These are phyloP conservation scores for Suillus lakei DNA, from an alignment of 768 basidiomycete species.

Conservation along the genomic window DNA sequence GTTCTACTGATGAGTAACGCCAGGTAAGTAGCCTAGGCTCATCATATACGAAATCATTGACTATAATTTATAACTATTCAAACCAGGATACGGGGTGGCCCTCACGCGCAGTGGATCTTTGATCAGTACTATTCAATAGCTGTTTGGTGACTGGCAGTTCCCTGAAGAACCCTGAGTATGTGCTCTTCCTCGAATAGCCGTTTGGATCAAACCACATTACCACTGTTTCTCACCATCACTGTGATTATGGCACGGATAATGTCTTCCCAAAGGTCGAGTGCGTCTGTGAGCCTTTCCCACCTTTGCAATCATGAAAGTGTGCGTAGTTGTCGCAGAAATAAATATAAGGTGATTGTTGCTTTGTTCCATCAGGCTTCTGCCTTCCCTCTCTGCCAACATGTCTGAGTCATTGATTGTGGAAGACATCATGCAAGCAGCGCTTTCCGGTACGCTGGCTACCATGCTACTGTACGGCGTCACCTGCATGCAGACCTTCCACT, in stretches of 20 bases:
- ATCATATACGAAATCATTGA: too few relatives aligned
- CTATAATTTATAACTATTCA: too few relatives aligned
- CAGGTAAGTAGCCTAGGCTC: too few relatives aligned
- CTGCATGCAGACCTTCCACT: constrained; percentile 22
- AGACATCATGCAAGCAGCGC: constrained; percentile 14
- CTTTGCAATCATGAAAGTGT: too few relatives aligned
- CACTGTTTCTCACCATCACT: neutral
- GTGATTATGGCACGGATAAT: too few relatives aligned
- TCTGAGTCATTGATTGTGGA: neutral
- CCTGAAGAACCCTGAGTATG: neutral
- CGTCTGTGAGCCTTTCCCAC: neutral
- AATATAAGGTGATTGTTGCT: neutral
- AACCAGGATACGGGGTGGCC: too few relatives aligned
- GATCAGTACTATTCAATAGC: too few relatives aligned
- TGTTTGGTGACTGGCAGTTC: too few relatives aligned
- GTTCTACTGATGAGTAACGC: too few relatives aligned
- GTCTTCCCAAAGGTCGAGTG: too few relatives aligned
- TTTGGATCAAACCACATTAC: neutral
- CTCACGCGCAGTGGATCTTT: neutral
- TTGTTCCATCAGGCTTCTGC: neutral
- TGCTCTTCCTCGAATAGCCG: too few relatives aligned
- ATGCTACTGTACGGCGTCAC: constrained; percentile 19
- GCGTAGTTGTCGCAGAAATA: neutral
- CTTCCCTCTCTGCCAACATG: constrained; percentile 8
- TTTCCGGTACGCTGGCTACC: constrained; percentile 17